These are phyloP conservation scores for Schwanniomyces etchellsii DNA, from an alignment of 1,139 yeast genomes.

Conservation along the genomic window DNA sequence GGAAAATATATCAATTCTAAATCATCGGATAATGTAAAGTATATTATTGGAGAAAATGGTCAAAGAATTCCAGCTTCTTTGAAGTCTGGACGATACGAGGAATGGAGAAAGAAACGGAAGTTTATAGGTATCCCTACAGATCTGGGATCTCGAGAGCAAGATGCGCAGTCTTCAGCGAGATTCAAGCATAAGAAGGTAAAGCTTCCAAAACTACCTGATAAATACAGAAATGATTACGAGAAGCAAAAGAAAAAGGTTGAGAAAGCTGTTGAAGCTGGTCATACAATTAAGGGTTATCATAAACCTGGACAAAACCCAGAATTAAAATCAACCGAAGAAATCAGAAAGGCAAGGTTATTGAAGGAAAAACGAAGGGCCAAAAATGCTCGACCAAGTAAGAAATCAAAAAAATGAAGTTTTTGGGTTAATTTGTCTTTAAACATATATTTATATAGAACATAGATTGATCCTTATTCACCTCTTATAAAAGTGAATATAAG, in stretches of 20 bases:
- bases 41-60: constrained; percentile 92
- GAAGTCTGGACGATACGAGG: constrained; percentile 85
- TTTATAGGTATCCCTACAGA: constrained; percentile 44
- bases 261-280: constrained; percentile 74
- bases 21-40: constrained; percentile 70
- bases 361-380: constrained; percentile 75
- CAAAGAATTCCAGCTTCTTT: constrained; percentile 89
- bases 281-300: constrained; percentile 65
- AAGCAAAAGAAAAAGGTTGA: constrained; percentile 79
- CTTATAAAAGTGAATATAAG: neutral
- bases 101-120: constrained; percentile 78
- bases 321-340: constrained; percentile 63
- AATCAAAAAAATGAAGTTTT: constrained; percentile 13
- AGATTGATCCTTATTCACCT: neutral
- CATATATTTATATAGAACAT: neutral
- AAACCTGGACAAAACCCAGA: constrained; percentile 52
- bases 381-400: constrained; percentile 71
- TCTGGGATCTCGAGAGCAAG: too few relatives aligned
- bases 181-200: constrained; percentile 69
- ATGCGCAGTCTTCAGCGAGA: constrained; percentile 35
- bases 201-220: constrained; percentile 90
- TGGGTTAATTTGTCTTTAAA: constrained; percentile 1
- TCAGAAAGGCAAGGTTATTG: constrained; percentile 66
- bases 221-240: constrained; percentile 79
- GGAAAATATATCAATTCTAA: constrained; percentile 83